Conservation (phyloP, 2,329 filamentous ascomycete genomes). For the Diaporthe nobilis region DNA sequence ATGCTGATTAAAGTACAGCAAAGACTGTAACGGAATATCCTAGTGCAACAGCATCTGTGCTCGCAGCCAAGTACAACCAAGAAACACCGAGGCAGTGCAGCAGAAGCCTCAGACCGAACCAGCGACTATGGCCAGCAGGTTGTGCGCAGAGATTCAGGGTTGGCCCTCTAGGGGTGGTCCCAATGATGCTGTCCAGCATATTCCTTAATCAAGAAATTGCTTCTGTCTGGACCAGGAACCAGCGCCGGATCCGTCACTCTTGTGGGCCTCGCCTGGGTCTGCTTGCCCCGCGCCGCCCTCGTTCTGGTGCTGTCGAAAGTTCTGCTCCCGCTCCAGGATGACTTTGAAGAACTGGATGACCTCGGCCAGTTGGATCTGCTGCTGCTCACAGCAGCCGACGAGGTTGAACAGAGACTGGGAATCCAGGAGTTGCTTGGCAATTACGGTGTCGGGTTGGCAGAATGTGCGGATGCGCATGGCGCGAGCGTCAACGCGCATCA, state of each 20-base stretch:
- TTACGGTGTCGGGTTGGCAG: slow-evolving; percentile 70
- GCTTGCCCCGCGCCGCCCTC: slow-evolving; percentile 2
- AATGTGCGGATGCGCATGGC: slow-evolving; percentile 68
- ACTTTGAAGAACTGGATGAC: slow-evolving; percentile 69
- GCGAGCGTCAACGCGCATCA: slow-evolving; percentile 67
- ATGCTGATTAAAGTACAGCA: not conserved
- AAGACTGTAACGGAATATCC: not conserved
- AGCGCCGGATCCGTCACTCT: slow-evolving; percentile 33
- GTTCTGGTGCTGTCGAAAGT: slow-evolving; percentile 43
- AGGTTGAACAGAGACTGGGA: slow-evolving; percentile 65
- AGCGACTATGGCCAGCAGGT: not conserved
- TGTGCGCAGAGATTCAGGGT: not conserved
- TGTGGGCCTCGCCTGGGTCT: not conserved
- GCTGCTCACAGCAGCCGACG: slow-evolving; percentile 59
- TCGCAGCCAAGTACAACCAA: not conserved
- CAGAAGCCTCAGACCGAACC: not conserved
- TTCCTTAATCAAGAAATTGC: slow-evolving; percentile 21
- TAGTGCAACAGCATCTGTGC: not conserved
- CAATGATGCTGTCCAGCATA: not conserved
- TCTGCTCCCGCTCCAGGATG: slow-evolving; percentile 62
- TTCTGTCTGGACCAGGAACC: slow-evolving; percentile 27
- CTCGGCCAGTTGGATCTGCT: slow-evolving; percentile 64
- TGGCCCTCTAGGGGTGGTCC: not conserved
- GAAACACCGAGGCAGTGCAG: not conserved
- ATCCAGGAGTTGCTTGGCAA: slow-evolving; percentile 71